Base-by-base conservation (phyloP, 1,284 basidiomycete species). In the Hemileia vastatrix region DNA sequence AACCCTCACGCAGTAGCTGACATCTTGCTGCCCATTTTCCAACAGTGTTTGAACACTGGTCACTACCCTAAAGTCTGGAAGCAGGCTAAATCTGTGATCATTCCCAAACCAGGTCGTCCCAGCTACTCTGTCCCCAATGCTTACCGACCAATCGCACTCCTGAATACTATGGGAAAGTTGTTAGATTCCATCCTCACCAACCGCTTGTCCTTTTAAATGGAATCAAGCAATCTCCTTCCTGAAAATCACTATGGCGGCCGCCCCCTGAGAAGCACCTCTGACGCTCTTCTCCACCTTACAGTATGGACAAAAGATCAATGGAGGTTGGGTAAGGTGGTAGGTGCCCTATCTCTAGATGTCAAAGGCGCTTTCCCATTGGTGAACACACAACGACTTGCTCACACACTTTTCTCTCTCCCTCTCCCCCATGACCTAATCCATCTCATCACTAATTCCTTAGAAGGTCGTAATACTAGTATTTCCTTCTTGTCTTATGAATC, bases 331-430 rank as follows among this genome's bases (percentile, higher is more conserved):
- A 43, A 58, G 13, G 32, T 51, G 3, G 57, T 58, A 2, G 6
- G 18, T 13, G 48, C 47, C 21, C 48, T 58, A 11, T 59, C 53
- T 27, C 50, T 59, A 9, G 50, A 59, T 59, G 49, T 59, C 4
- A 59, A 53, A 50, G 51, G 49, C 13, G 57, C 57, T 6, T 59
- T 15, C 31, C 57, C 49, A 15, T 43, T 40, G 27, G 49, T 59
- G 1, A 13, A 51, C n/a, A 23, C 9, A 31, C 33, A 59, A 24
- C n/a, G 36, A 1, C 31, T 59, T 2, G 23, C 36, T 13, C n/a
- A 40, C 36, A 51, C 18, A 3, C 27, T 59, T 11, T 19, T 18
- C 21, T 27, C 9, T n/a, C 6, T 44, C 4, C 19, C 23, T 13
- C 11, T 3, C 40, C 57, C 49, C 15, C 4, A 6, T n/a, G 40